phyloP scores from a whole-genome alignment of 2,329 filamentous ascomycete species.

The Hortaea sp. region DNA sequence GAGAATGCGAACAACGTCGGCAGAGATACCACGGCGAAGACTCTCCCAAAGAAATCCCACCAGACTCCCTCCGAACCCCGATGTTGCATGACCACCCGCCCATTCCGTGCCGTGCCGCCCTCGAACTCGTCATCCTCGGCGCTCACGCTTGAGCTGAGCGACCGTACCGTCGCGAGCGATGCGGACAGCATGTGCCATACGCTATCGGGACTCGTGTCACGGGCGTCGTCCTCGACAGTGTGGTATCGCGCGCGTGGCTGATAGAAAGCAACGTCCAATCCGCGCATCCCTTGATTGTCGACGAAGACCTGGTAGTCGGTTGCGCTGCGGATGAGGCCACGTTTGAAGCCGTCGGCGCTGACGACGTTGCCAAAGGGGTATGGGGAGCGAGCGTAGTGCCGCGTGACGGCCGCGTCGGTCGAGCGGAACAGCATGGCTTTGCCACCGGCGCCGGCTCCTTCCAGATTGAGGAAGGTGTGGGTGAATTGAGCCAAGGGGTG shows the following conservation, averaged over 20 bases:
- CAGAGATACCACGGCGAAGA: conserved; percentile 68
- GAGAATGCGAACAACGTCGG: conserved; percentile 82
- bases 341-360: conserved; percentile 72
- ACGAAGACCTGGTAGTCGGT: conserved; percentile 86
- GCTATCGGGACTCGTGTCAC: conserved; percentile 59
- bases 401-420: conserved; percentile 77
- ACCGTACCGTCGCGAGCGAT: conserved; percentile 62
- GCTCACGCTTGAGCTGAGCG: conserved; percentile 59
- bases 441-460: conserved; percentile 87
- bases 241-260: conserved; percentile 80
- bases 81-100: conserved; percentile 56
- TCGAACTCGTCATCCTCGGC: conserved; percentile 47
- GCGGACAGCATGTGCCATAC: conserved; percentile 95
- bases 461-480: conserved; percentile 85
- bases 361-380: conserved; percentile 79
- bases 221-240: conserved; percentile 76
- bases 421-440: conserved; percentile 78
- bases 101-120: conserved; percentile 44
- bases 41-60: conserved; percentile 82
- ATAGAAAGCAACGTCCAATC: conserved; percentile 87
- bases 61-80: conserved; percentile 57
- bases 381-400: conserved; percentile 59
- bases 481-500: conserved; percentile 72
- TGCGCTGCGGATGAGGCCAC: conserved; percentile 67
- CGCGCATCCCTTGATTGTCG: conserved; percentile 67